A percentile compares a stretch with the other conserved stretches of the same genome.
phyloP scores from a whole-genome alignment of 129 eudicot species.

The carrot (Daucus carota) region DNA sequence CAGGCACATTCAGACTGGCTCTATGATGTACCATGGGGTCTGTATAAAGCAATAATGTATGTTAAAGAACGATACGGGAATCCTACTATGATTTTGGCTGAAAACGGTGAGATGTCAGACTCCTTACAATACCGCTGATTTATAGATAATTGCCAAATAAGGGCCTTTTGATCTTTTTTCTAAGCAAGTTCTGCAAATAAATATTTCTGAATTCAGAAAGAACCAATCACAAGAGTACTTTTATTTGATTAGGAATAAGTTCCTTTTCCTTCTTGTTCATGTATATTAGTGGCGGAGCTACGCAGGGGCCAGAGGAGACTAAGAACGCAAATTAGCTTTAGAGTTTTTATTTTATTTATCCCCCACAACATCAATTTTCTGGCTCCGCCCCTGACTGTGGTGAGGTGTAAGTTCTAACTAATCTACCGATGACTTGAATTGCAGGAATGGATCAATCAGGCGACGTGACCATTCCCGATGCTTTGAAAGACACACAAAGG shows the following conservation, averaged over 20 bases:
- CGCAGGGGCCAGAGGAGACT: no score
- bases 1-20: constrained; percentile 92
- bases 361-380: no score
- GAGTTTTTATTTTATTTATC: no score
- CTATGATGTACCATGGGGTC: constrained; percentile 87
- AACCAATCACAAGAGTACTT: background rate
- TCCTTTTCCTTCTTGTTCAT: background rate
- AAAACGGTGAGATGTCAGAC: constrained; percentile 46
- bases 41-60: constrained; percentile 67
- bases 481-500: constrained; percentile 48
- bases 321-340: no score
- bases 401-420: background rate
- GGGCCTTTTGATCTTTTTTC: background rate
- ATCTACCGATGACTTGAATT: background rate
- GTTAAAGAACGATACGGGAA: constrained; percentile 69
- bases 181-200: background rate
- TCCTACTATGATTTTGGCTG: constrained; percentile 66
- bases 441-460: constrained; percentile 96
- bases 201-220: background rate
- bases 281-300: background rate
- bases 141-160: background rate
- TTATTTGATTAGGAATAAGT: background rate
- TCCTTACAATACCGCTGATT: background rate
- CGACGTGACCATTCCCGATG: constrained; percentile 56
- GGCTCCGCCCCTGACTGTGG: no score